Conservation (phyloP, 1,284 basidiomycete genomes). For the Austropuccinia psidii region DNA sequence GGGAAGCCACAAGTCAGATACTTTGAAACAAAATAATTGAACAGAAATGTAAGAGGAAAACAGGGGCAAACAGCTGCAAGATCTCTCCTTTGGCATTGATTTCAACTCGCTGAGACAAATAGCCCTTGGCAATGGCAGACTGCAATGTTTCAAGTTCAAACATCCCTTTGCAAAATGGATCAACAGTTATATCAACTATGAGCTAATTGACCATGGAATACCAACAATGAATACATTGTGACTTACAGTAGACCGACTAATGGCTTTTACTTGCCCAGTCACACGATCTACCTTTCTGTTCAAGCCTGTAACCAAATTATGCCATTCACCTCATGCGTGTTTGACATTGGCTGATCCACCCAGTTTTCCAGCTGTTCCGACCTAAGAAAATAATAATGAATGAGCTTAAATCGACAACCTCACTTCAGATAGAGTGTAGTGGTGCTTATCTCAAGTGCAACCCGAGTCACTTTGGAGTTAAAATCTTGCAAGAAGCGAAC, state of each 20-base stretch:
- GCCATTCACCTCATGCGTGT: conserved; percentile 90
- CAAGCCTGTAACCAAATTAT: conserved; percentile 48
- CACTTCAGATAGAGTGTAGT: too few relatives aligned
- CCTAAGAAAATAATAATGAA: neutral
- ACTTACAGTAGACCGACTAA: conserved; percentile 1
- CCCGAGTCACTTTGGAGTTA: conserved; percentile 8
- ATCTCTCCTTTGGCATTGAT: conserved; percentile 95
- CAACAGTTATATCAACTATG: neutral
- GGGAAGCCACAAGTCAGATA: neutral
- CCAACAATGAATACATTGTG: too few relatives aligned
- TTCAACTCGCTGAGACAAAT: conserved; percentile 90
- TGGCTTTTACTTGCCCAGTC: conserved; percentile 9
- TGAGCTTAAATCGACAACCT: neutral
- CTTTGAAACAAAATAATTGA: neutral
- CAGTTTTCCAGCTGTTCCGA: conserved; percentile 82
- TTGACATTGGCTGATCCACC: conserved; percentile 87
- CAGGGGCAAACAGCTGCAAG: conserved; percentile 67
- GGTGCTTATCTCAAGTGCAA: conserved; percentile 2
- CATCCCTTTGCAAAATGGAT: neutral
- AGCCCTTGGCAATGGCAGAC: conserved; percentile 79
- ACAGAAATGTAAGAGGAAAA: neutral
- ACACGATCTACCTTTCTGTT: conserved; percentile 20
- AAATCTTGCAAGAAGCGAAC: conserved; percentile 12
- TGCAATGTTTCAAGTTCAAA: neutral
- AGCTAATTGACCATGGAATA: too few relatives aligned